Evolutionary conservation across 176 grass and related monocot species (phyloP), one percentile per base, ranked within the genome.

Genomic region (Eremochloa ophiuroides): DNA sequence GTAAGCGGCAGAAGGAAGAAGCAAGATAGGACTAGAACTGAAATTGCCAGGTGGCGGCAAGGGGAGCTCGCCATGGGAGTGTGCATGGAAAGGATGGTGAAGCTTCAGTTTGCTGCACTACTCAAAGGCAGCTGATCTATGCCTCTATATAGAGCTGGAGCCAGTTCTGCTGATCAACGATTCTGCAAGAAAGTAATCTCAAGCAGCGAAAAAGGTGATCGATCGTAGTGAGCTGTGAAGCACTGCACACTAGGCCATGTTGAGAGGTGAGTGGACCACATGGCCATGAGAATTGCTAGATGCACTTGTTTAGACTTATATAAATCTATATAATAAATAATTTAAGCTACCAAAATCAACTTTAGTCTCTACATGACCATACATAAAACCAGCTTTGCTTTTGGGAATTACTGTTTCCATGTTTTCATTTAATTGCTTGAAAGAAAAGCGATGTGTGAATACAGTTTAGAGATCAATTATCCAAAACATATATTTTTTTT

Each of bases 201-300:
- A n/a, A 53, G 17, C 23, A 31, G 42, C 12, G n/a, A 50, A 38
- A 87, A 82, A 71, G 63, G 41, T 82, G 29, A 69, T n/a, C n/a
- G n/a, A n/a, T 40, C n/a, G 2, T 48, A 33, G 85, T 76, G 85
- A 87, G 85, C 64, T 87, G 85, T 76, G 23, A 50, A 65, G 76
- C 81, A n/a, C n/a, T n/a, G n/a, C n/a, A 85, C 50, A 69, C 26
- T n/a, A 58, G 17, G 17, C 26, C 26, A 59, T 34, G 73, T 69
- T 40, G 62, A 33, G 12, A 58, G 26, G 20, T 76, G 35, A 35
- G 63, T 44, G 20, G 12, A 66, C 48, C 47, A 77, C 61, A 30
- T 56, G 70, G 48, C 17, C 34, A 58, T 16, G 11, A 43, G 8
- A 84, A 34, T n/a, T 58, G 46, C 55, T 68, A 13, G 38, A 62